Evolutionary conservation across 2,329 filamentous ascomycete genomes (phyloP).

Genomic region (Meredithiella fracta): DNA sequence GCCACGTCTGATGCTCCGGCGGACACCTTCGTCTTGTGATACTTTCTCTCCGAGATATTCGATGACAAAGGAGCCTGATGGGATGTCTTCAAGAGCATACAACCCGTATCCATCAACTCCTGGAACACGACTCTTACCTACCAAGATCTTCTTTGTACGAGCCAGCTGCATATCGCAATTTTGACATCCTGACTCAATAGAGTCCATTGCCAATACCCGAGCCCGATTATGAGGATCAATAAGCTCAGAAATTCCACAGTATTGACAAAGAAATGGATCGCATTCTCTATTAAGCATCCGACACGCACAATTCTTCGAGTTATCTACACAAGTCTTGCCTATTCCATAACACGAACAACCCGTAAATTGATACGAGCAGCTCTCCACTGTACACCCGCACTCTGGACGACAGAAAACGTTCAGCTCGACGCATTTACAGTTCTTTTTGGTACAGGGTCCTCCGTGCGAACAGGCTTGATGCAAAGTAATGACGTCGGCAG

Average conservation of each 20-base stretch:
- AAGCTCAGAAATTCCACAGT: constrained; percentile 38
- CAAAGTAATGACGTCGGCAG: constrained; percentile 38
- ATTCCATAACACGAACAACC: constrained; percentile 46
- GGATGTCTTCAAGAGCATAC: constrained; percentile 52
- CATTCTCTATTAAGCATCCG: constrained; percentile 60
- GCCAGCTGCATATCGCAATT: constrained; percentile 59
- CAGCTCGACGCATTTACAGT: constrained; percentile 46
- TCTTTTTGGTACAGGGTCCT: constrained; percentile 43
- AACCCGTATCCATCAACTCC: constrained; percentile 53
- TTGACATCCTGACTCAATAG: constrained; percentile 46
- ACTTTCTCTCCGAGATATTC: constrained; percentile 72
- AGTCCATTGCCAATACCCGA: constrained; percentile 22
- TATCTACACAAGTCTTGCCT: constrained; percentile 42
- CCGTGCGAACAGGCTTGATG: constrained; percentile 53
- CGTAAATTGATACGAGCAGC: constrained; percentile 46
- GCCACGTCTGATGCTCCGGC: constrained; percentile 44
- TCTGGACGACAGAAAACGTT: constrained; percentile 56
- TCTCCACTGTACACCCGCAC: constrained; percentile 45
- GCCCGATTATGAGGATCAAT: constrained; percentile 5
- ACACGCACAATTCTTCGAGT: constrained; percentile 52
- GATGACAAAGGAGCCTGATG: constrained; percentile 55
- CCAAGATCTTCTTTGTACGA: constrained; percentile 44
- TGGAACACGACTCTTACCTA: constrained; percentile 53
- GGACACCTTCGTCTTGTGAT: constrained; percentile 49
- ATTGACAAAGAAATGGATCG: constrained; percentile 56